Percentiles rank a stretch among this genome's conserved stretches.
Conservation (phyloP, 2,329 filamentous ascomycete genomes). For the Colletotrichum sp. region DNA sequence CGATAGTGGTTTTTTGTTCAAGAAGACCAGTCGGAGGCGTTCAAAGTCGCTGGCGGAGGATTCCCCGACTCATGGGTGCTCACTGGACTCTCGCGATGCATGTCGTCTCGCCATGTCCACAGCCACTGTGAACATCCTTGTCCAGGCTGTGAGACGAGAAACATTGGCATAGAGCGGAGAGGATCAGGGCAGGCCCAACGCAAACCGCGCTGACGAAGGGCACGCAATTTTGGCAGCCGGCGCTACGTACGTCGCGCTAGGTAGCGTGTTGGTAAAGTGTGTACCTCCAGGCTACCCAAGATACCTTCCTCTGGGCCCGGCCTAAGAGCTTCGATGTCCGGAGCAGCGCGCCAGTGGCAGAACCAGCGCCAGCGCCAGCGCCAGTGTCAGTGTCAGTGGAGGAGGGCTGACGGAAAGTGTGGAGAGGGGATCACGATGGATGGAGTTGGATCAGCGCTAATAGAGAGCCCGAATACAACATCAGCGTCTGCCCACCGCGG, state of each 20-base stretch:
- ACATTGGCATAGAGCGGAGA: not conserved
- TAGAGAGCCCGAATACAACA: not conserved
- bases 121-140: not conserved
- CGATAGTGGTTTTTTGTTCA: not conserved
- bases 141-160: not conserved
- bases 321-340: not conserved
- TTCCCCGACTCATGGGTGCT: not conserved
- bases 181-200: too few species aligned
- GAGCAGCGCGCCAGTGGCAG: not conserved
- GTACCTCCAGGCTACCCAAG: not conserved
- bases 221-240: too few species aligned
- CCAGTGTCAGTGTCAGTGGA: not conserved
- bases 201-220: too few species aligned
- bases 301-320: not conserved
- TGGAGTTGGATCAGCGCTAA: not conserved
- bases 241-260: too few species aligned
- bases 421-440: conserved; percentile 8
- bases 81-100: not conserved
- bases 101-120: not conserved
- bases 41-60: not conserved
- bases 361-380: not conserved
- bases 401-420: not conserved
- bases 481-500: not conserved
- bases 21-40: not conserved
- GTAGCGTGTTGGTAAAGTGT: too few species aligned